These are phyloP conservation scores for Gossypium turneri DNA, from an alignment of 345 rosid genomes.

Conservation along the genomic window DNA sequence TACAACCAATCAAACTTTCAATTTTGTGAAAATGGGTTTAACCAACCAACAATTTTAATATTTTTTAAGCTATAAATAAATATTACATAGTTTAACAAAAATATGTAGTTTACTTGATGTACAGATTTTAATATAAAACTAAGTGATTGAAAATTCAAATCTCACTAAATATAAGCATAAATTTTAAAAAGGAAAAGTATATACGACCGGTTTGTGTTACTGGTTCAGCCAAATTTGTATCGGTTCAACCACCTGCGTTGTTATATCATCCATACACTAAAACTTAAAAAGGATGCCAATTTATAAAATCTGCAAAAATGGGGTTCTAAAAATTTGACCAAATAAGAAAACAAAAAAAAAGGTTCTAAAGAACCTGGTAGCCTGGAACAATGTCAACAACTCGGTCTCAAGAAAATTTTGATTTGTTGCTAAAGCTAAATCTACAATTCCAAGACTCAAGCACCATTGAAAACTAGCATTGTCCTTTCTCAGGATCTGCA, in stretches of 20 bases:
- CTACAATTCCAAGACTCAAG: neutral
- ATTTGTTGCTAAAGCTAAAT: constrained; percentile 1
- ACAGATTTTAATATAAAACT: too few species aligned
- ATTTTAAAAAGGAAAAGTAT: too few species aligned
- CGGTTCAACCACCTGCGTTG: neutral
- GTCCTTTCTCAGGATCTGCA: neutral
- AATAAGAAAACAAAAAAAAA: neutral
- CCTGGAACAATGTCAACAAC: neutral
- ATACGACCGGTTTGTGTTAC: neutral
- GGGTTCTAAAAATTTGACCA: neutral
- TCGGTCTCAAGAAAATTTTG: neutral
- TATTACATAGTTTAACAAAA: too few species aligned
- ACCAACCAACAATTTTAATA: too few species aligned
- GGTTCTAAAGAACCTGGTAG: neutral
- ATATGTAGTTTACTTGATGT: too few species aligned
- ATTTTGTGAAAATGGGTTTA: too few species aligned
- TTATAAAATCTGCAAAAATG: constrained; percentile 3
- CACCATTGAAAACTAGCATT: neutral
- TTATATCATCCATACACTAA: neutral
- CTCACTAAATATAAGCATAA: too few species aligned
- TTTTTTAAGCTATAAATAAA: too few species aligned
- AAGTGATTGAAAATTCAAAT: too few species aligned
- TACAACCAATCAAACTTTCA: too few species aligned
- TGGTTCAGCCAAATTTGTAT: neutral
- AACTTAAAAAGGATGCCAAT: neutral